Evolutionary conservation across 2,329 filamentous ascomycete genomes (phyloP).

Genomic region (Fusarium brevicatenulatum): DNA sequence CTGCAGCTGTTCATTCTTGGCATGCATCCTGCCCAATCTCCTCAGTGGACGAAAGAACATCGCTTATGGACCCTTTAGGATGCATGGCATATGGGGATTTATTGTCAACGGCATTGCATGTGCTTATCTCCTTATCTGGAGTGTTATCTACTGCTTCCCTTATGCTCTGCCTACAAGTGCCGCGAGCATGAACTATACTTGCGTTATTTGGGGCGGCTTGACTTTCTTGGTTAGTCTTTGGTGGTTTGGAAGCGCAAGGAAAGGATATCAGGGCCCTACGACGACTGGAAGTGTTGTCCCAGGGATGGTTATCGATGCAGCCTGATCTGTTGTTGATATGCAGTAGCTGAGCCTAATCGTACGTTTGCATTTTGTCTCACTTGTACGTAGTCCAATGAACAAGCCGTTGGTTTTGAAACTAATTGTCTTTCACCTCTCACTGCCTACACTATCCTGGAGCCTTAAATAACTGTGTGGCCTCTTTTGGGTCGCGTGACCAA

Average conservation of each 20-base stretch:
- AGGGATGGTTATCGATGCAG: conserved; percentile 26
- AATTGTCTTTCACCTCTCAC: background rate
- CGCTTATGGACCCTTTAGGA: conserved; percentile 66
- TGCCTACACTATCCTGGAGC: background rate
- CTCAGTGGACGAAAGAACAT: conserved; percentile 52
- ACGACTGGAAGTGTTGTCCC: conserved; percentile 37
- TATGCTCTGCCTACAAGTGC: conserved; percentile 56
- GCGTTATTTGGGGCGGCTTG: conserved; percentile 56
- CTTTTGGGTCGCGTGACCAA: background rate
- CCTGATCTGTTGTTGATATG: conserved; percentile 19
- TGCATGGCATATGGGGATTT: conserved; percentile 60
- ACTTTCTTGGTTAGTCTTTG: conserved; percentile 52
- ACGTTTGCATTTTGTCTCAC: background rate
- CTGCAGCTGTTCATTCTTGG: conserved; percentile 61
- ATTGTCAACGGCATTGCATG: conserved; percentile 62
- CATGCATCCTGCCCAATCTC: conserved; percentile 69
- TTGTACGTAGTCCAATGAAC: background rate
- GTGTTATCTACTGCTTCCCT: conserved; percentile 72
- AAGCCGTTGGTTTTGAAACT: background rate
- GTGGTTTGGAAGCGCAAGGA: conserved; percentile 52
- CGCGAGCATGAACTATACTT: conserved; percentile 64
- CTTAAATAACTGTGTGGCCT: background rate
- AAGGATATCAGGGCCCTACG: conserved; percentile 41
- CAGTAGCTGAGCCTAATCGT: background rate
- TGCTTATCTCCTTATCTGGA: conserved; percentile 68